Evolutionary conservation across 2,329 filamentous ascomycete species (phyloP), one percentile per base, ranked within the genome.

Genomic region (Fusarium neocosmosporiellum): DNA sequence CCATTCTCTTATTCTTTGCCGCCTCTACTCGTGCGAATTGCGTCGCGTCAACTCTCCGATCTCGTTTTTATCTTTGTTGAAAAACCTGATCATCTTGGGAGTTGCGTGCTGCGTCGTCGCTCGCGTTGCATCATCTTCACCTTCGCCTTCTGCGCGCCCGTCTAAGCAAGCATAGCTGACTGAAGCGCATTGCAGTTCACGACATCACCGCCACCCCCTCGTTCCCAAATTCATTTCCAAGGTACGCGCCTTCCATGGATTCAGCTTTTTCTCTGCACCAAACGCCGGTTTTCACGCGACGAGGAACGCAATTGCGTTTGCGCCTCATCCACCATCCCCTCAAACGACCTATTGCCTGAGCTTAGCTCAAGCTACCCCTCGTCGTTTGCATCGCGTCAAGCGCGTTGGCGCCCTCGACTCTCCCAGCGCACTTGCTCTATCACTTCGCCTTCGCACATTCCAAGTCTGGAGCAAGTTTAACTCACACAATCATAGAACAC

Each of bases 1-100:
- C 72, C 80, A 83, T 81, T 72, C 75, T 75, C 76, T 86, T 84
- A 83, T 71, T 69, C 75, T 76, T 75, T 70, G 50, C 68, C 41
- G 60, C 70, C 65, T 31, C 33, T 63, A 43, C 60, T 22, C 34
- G 36, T 60, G 63, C 54, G 27, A 70, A 64, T 41, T 62, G 46
- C 33, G 59, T 72, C 68, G 55, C 68, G 36, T 67, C 66, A 65
- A 57, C 58, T 37, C 60, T 65, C 63, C 65, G 70, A 71, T 66
- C 62, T 54, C 33, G 62, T 74, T 72, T 78, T 71, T 65, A 71
- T 70, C 69, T 67, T 68, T 59, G 43, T 63, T 60, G 48, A 41
- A 57, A 67, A 64, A 50, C 59, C 64, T 48, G 29, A 66, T 67
- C 50, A 72, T 69, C 73, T 67, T 75, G 13, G 46, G 58, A 71